A percentile compares a stretch with the other conserved stretches of the same genome.
Conservation (phyloP, 2,329 filamentous ascomycete genomes). For the Geosmithia morbida region DNA sequence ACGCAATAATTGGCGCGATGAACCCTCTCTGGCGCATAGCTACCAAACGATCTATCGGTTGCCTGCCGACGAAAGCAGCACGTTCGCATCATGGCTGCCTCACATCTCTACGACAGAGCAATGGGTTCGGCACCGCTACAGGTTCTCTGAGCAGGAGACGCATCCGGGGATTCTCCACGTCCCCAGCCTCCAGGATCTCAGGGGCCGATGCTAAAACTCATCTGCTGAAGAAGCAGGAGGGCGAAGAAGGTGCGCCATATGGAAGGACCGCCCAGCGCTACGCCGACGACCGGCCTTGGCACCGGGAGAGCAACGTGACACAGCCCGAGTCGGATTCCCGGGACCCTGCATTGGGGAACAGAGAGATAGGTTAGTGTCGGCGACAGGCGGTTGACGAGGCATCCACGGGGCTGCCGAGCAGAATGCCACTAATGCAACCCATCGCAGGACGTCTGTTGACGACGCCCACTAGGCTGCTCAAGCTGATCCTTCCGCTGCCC, state of each 20-base stretch:
- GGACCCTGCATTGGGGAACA: conserved; percentile 9
- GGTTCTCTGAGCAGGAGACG: no score
- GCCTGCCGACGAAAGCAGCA: not conserved
- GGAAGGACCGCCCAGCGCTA: conserved; percentile 27
- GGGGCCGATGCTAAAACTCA: not conserved
- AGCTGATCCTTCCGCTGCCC: conserved; percentile 62
- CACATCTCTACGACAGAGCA: not conserved
- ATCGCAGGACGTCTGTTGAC: conserved; percentile 56
- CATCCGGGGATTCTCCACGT: not conserved
- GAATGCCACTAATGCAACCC: not conserved
- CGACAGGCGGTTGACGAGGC: not conserved
- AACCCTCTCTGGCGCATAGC: not conserved
- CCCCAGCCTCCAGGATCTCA: not conserved
- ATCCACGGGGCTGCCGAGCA: not conserved
- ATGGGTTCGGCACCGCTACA: not conserved
- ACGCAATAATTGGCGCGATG: not conserved
- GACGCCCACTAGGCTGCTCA: conserved; percentile 66
- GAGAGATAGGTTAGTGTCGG: conserved; percentile 14
- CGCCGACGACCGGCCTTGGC: conserved; percentile 51
- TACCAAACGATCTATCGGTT: not conserved
- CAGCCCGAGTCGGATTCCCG: conserved; percentile 16
- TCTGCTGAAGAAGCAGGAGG: not conserved
- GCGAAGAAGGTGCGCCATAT: not conserved
- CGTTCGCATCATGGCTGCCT: not conserved
- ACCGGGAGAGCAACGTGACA: conserved; percentile 38